Percentiles rank a stretch among this genome's conserved stretches.
These are phyloP conservation scores for Mycena indigotica DNA, from an alignment of 768 basidiomycete genomes.

Conservation along the genomic window DNA sequence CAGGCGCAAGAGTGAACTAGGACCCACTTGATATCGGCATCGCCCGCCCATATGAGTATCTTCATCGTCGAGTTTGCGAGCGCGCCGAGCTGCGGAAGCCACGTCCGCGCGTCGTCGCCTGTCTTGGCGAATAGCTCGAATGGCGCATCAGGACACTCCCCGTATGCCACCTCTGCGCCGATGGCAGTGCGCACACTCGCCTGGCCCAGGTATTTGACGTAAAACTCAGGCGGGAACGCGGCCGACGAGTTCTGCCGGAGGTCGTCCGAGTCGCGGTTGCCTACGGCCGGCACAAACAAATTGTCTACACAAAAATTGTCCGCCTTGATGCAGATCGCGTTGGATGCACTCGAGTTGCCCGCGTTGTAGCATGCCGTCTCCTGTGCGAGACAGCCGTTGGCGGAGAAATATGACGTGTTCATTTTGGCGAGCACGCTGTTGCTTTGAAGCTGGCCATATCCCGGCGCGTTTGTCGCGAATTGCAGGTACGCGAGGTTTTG, in stretches of 20 bases:
- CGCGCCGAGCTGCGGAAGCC: constrained; percentile 50
- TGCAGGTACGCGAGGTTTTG: constrained; percentile 63
- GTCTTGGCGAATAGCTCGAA: constrained; percentile 47
- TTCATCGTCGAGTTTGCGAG: constrained; percentile 48
- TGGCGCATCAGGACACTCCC: constrained; percentile 50
- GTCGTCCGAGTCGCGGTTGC: constrained; percentile 56
- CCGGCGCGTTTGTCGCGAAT: constrained; percentile 64
- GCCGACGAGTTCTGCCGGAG: constrained; percentile 57
- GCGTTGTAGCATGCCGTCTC: constrained; percentile 60
- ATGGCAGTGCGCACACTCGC: constrained; percentile 43
- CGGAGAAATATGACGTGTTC: constrained; percentile 49
- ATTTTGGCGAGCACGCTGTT: constrained; percentile 46
- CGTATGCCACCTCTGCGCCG: constrained; percentile 53
- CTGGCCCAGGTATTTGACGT: constrained; percentile 47
- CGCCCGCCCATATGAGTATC: constrained; percentile 52
- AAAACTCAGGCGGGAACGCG: constrained; percentile 59
- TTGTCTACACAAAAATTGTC: constrained; percentile 60
- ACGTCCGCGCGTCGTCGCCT: constrained; percentile 64
- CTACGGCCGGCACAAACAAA: constrained; percentile 53
- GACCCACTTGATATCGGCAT: constrained; percentile 53
- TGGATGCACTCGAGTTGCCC: constrained; percentile 45
- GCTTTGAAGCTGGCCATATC: constrained; percentile 63
- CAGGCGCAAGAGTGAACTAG: background rate
- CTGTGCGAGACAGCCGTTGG: constrained; percentile 56
- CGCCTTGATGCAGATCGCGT: constrained; percentile 51